Conservation (phyloP, 345 rosid genomes). For the Camelina neglecta region DNA sequence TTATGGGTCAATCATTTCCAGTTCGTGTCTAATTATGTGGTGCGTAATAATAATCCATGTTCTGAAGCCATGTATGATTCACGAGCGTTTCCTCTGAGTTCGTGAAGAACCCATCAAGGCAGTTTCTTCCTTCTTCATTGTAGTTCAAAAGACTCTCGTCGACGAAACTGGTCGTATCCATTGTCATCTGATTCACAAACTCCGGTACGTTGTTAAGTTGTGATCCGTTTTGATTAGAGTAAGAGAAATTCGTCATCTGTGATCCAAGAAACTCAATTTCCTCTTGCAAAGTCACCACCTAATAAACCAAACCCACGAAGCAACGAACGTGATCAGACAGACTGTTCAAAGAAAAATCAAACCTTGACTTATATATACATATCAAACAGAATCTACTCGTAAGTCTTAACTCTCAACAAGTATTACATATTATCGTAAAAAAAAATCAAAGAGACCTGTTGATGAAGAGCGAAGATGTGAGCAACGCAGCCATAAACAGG, state of each 20-base stretch:
- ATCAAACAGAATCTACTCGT: neutral
- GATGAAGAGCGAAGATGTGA: slow-evolving; percentile 64
- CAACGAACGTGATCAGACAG: slow-evolving; percentile 9
- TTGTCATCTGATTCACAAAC: slow-evolving; percentile 32
- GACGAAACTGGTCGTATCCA: slow-evolving; percentile 30
- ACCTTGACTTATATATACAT: neutral
- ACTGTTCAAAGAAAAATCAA: neutral
- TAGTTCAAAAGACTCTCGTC: slow-evolving; percentile 24
- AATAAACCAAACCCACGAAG: neutral
- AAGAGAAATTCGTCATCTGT: slow-evolving; percentile 27
- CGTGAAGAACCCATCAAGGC: slow-evolving; percentile 29
- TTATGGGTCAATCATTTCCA: neutral
- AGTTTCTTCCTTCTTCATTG: slow-evolving; percentile 19
- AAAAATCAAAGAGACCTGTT: slow-evolving; percentile 50
- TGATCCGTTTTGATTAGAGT: slow-evolving; percentile 22
- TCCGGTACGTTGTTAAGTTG: slow-evolving; percentile 29
- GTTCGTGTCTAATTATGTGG: slow-evolving; percentile 19
- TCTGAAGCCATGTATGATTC: slow-evolving; percentile 37
- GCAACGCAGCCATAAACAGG: slow-evolving; percentile 71
- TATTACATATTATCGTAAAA: no score
- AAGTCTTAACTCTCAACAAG: slow-evolving; percentile 4
- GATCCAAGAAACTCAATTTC: slow-evolving; percentile 37
- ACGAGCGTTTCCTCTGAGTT: slow-evolving; percentile 30
- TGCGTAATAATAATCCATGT: slow-evolving; percentile 37
- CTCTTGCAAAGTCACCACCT: slow-evolving; percentile 43